These are phyloP conservation scores for Puya raimondii DNA, from an alignment of 176 grass and related monocot species.

Conservation along the genomic window DNA sequence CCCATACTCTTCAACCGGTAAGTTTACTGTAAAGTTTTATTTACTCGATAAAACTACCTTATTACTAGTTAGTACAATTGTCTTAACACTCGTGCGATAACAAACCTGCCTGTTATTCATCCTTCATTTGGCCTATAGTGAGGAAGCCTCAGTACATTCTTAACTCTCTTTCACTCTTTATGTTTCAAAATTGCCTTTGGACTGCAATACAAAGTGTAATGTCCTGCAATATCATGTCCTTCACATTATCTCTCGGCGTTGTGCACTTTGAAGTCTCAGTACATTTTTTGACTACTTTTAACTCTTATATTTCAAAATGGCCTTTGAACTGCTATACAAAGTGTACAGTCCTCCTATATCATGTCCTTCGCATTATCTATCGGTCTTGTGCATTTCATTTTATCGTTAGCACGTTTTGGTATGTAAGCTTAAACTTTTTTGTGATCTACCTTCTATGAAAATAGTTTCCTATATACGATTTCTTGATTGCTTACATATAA, in stretches of 20 bases:
- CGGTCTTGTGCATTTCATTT: no score
- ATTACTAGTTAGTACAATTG: not conserved
- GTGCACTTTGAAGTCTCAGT: not conserved
- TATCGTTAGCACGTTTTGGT: no score
- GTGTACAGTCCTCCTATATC: no score
- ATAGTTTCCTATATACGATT: no score
- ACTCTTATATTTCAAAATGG: slow-evolving; percentile 2
- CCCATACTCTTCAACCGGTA: slow-evolving; percentile 93
- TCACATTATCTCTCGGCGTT: no score
- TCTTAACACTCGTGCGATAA: not conserved
- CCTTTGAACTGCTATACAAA: not conserved
- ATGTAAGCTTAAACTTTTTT: no score
- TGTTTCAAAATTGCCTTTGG: not conserved
- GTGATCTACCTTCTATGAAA: no score
- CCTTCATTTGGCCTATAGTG: not conserved
- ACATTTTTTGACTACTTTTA: not conserved
- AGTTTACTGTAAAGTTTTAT: slow-evolving; percentile 13
- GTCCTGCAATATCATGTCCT: no score
- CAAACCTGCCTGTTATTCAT: not conserved
- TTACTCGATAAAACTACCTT: not conserved
- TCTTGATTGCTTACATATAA: not conserved
- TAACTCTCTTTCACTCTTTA: not conserved
- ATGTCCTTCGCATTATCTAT: no score
- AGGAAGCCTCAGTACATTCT: not conserved
- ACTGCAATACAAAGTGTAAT: no score